Evolutionary conservation across 179 eudicot species (phyloP).

Genomic region (Spergularia azorica): DNA sequence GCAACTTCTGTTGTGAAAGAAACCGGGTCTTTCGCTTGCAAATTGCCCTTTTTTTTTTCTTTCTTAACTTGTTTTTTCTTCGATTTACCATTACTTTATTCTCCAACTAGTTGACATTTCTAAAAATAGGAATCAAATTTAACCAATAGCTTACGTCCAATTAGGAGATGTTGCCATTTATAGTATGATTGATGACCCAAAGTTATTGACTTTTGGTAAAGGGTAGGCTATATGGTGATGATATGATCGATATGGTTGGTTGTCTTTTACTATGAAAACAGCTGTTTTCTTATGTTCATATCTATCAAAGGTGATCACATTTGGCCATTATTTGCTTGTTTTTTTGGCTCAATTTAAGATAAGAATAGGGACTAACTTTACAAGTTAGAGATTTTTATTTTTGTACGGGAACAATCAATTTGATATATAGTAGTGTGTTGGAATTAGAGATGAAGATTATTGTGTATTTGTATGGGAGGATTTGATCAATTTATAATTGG

Average conservation of each 20-base stretch:
- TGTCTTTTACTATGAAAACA: conserved; percentile 24
- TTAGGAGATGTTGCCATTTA: not conserved
- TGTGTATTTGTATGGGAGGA: not conserved
- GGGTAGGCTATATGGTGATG: not conserved
- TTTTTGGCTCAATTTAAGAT: conserved; percentile 4
- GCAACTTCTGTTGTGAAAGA: conserved; percentile 20
- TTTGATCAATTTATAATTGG: no score
- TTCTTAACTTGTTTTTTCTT: not conserved
- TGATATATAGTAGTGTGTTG: no score
- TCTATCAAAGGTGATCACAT: conserved; percentile 15
- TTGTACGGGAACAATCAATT: conserved; percentile 23
- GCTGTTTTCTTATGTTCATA: conserved; percentile 17
- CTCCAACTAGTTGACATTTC: conserved; percentile 1
- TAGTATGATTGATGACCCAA: conserved; percentile 4
- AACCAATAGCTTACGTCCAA: not conserved
- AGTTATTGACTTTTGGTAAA: conserved; percentile 12
- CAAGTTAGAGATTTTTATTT: not conserved
- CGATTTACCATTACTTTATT: not conserved
- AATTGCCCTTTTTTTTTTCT: conserved; percentile 14
- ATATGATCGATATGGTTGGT: not conserved
- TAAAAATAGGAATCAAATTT: not conserved
- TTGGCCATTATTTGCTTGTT: conserved; percentile 7
- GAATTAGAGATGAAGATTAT: not conserved
- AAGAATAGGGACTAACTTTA: conserved; percentile 24
- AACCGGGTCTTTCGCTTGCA: conserved; percentile 16